Percentiles rank a stretch among this genome's conserved stretches.
Conservation (phyloP, 805 yeast genomes). For the Metschnikowia lochheadii region DNA sequence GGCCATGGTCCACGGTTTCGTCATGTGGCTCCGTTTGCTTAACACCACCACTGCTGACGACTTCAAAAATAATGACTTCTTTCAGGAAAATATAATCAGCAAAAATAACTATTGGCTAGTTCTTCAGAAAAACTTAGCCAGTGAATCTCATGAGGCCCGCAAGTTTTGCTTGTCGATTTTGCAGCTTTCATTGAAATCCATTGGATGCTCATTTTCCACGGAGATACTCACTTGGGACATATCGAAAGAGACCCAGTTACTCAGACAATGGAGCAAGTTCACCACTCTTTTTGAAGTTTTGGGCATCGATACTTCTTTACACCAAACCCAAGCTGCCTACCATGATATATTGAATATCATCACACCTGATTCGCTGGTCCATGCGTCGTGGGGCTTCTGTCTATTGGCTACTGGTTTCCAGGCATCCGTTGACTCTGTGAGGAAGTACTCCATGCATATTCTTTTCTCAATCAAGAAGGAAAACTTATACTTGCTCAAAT, state of each 20-base stretch:
- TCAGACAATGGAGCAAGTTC: slow-evolving; percentile 66
- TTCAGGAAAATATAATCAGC: slow-evolving; percentile 25
- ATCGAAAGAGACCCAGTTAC: slow-evolving; percentile 18
- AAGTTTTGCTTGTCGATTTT: slow-evolving; percentile 66
- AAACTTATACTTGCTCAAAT: slow-evolving; percentile 35
- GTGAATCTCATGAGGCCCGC: slow-evolving; percentile 59
- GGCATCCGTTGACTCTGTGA: slow-evolving; percentile 73
- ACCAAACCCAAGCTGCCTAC: slow-evolving; percentile 77
- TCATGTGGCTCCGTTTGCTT: slow-evolving; percentile 56
- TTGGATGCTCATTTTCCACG: slow-evolving; percentile 32
- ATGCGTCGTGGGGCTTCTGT: slow-evolving; percentile 68
- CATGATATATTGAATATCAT: slow-evolving; percentile 57
- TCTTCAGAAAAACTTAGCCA: slow-evolving; percentile 54
- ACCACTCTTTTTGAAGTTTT: slow-evolving; percentile 74
- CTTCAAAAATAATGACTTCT: slow-evolving; percentile 14
- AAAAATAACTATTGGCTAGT: slow-evolving; percentile 44
- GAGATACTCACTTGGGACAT: slow-evolving; percentile 44
- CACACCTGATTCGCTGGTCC: slow-evolving; percentile 47
- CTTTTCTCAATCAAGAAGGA: slow-evolving; percentile 49
- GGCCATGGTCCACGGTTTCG: slow-evolving; percentile 40
- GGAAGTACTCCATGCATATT: slow-evolving; percentile 56
- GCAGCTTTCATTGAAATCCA: slow-evolving; percentile 52
- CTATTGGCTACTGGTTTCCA: slow-evolving; percentile 72
- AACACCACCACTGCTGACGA: slow-evolving; percentile 16
- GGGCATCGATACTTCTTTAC: slow-evolving; percentile 80